phyloP scores from a whole-genome alignment of 2,329 filamentous ascomycete genomes.

The Cladobotryum protrusum region DNA sequence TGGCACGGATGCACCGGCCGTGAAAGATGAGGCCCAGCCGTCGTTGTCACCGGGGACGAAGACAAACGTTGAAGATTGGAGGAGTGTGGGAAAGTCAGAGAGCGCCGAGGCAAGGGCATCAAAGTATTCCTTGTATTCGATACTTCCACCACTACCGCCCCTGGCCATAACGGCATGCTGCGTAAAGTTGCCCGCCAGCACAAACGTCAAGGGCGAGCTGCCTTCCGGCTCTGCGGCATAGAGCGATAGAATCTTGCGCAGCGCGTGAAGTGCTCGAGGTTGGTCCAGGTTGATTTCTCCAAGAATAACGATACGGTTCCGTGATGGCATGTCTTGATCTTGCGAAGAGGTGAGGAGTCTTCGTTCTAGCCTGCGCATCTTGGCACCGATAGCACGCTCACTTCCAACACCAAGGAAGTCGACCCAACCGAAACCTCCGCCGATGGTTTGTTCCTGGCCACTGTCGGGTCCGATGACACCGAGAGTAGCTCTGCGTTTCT shows the following conservation, averaged over 20 bases:
- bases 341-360: constrained; percentile 50
- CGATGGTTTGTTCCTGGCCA: constrained; percentile 56
- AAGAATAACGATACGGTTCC: constrained; percentile 63
- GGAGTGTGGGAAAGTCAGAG: constrained; percentile 73
- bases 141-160: constrained; percentile 70
- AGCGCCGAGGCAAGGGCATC: constrained; percentile 78
- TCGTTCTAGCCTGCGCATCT: constrained; percentile 76
- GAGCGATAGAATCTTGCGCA: constrained; percentile 68
- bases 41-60: constrained; percentile 97
- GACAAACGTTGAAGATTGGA: constrained; percentile 75
- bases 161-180: constrained; percentile 58
- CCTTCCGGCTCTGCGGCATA: constrained; percentile 63
- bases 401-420: constrained; percentile 91
- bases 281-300: constrained; percentile 84
- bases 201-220: constrained; percentile 67
- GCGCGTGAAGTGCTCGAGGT: constrained; percentile 70
- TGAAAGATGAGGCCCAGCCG: constrained; percentile 88
- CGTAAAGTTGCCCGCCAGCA: constrained; percentile 81
- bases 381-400: constrained; percentile 72
- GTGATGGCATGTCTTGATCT: constrained; percentile 29
- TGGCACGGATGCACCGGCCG: constrained; percentile 63
- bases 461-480: constrained; percentile 59
- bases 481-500: constrained; percentile 72
- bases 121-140: constrained; percentile 96
- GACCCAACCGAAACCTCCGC: constrained; percentile 90